Conservation (phyloP, 805 yeast species). For the Kodamaea jinghongensis region DNA sequence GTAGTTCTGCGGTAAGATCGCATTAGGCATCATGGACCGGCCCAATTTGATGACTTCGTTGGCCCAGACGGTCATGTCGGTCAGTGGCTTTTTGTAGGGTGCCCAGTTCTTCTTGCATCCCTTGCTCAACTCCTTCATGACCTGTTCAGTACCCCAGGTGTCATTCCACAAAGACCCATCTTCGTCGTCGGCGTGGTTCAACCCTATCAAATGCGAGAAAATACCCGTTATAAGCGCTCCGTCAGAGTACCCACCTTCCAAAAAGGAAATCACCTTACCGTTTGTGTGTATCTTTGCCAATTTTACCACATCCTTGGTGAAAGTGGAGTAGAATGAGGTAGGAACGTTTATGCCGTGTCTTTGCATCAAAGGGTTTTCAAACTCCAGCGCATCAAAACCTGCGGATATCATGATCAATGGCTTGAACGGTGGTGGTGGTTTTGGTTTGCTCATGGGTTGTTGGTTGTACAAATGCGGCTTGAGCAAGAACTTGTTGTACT, state of each 20-base stretch:
- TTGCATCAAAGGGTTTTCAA: constrained; percentile 81
- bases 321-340: constrained; percentile 68
- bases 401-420: constrained; percentile 72
- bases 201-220: constrained; percentile 73
- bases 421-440: constrained; percentile 37
- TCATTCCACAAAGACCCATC: constrained; percentile 49
- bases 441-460: constrained; percentile 28
- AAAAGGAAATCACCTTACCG: constrained; percentile 62
- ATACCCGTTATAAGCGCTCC: constrained; percentile 78
- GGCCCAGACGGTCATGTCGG: constrained; percentile 58
- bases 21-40: constrained; percentile 58
- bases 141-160: constrained; percentile 62
- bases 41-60: constrained; percentile 63
- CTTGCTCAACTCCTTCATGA: constrained; percentile 60
- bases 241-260: constrained; percentile 88
- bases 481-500: constrained; percentile 30
- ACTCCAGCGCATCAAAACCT: constrained; percentile 86
- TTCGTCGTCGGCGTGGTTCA: constrained; percentile 45
- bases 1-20: constrained; percentile 37
- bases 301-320: constrained; percentile 69
- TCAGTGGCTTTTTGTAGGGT: constrained; percentile 51
- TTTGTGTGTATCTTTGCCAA: constrained; percentile 60
- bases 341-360: constrained; percentile 81
- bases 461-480: constrained; percentile 29
- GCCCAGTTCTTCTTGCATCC: constrained; percentile 71